Conservation (phyloP, 2,329 filamentous ascomycete genomes). For the Parastagonospora avenae region DNA sequence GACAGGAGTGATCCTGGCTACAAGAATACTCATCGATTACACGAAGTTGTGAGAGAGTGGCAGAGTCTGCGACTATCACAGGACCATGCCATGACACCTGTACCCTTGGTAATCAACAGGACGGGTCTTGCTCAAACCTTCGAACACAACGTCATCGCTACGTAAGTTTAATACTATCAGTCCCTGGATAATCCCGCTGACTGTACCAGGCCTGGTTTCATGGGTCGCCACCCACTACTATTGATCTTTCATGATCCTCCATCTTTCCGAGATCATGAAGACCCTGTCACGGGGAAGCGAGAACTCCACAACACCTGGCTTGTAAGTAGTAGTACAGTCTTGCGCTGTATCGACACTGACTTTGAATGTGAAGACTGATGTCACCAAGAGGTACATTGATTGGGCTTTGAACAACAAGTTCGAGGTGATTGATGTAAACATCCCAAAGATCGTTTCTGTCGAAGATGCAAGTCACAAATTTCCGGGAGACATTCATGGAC, state of each 20-base stretch:
- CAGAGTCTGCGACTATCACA: conserved; percentile 75
- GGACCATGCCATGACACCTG: conserved; percentile 75
- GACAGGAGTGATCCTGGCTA: conserved; percentile 34
- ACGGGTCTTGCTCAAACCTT: conserved; percentile 76
- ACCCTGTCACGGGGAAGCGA: conserved; percentile 67
- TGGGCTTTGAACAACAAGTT: conserved; percentile 81
- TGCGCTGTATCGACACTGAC: conserved; percentile 50
- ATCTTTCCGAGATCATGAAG: conserved; percentile 48
- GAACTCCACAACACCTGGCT: conserved; percentile 88
- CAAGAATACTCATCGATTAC: conserved; percentile 61
- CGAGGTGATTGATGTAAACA: conserved; percentile 87
- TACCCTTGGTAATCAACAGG: conserved; percentile 80
- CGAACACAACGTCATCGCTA: conserved; percentile 84
- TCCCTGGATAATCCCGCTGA: conserved; percentile 5
- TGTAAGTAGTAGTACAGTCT: conserved; percentile 61
- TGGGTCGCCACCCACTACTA: conserved; percentile 70
- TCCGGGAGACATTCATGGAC: neutral
- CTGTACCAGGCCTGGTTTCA: conserved; percentile 63
- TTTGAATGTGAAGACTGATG: conserved; percentile 70
- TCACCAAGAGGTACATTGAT: conserved; percentile 77
- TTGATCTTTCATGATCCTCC: conserved; percentile 89
- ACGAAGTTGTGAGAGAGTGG: conserved; percentile 78
- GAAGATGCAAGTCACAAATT: conserved; percentile 56
- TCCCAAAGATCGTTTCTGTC: conserved; percentile 76
- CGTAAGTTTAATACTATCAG: conserved; percentile 50